Evolutionary conservation across 331 rosid genomes (phyloP), one percentile per base, ranked within the genome.

Genomic region (Malus hybrid): DNA sequence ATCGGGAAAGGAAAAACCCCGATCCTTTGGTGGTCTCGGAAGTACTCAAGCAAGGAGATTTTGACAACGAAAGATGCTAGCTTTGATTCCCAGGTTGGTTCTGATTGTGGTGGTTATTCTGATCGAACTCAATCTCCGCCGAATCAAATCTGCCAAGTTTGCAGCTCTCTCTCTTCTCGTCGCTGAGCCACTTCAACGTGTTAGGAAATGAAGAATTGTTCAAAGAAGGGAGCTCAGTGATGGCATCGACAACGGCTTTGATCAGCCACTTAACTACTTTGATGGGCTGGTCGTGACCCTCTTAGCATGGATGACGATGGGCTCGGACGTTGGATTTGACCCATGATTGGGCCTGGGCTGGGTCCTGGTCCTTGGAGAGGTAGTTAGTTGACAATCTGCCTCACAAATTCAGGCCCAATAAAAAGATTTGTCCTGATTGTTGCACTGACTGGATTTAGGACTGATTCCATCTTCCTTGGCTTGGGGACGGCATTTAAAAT

Each of bases 241-340:
- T 93, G 22, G 97, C 65, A 18, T 87, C 93, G 0, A 83, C 5
- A 3, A 97, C 97, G 0, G 93, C 85, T 20, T 86, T 90, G 76
- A 93, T 90, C 72, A 93, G 63, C 98, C 98, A 93, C 65, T 93
- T 97, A 29, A 93, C 97, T 1, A 97, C 98, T 70, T 93, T 93
- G 5, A 97, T 93, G 0, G 98, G 98, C n/a, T 93, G 97, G 69
- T 93, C 98, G 54, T 71, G 85, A 50, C 98, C 96, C 44, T 93
- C 98, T 80, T 93, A 97, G 46, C 90, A 97, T 93, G 89, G 77
- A 90, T 93, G 8, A 93, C 97, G 4, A 97, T 93, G 9, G 85
- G 24, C 24, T 24, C 24, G 24, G 24, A 24, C 1, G 24, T 24
- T 24, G 24, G 24, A 24, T 24, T 24, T 24, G 24, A 24, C 24